Percentiles rank a stretch among this genome's conserved stretches.
Evolutionary conservation across 306 rosid genomes (phyloP).

Genomic region (Cyclanthera cordifolia): DNA sequence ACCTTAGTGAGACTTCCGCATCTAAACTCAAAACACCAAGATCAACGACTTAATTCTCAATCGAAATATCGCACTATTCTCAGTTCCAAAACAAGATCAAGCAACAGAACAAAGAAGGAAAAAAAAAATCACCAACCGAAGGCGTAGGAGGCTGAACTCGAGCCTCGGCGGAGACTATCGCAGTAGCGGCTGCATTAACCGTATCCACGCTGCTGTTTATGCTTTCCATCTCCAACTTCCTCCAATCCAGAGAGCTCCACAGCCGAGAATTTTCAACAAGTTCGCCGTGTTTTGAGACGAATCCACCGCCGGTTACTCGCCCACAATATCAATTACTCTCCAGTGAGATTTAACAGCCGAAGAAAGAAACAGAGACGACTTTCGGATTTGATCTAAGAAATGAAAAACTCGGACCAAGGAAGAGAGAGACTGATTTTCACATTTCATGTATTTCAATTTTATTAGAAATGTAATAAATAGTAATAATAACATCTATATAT

Average conservation of each 20-base stretch:
- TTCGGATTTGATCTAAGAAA: constrained; percentile 17
- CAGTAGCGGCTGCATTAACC: constrained; percentile 87
- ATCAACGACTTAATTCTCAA: neutral
- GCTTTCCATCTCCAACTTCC: constrained; percentile 35
- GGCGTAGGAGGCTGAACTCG: constrained; percentile 59
- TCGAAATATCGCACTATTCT: constrained; percentile 9
- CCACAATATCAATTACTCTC: neutral
- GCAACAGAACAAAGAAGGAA: neutral
- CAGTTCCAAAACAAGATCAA: constrained; percentile 4
- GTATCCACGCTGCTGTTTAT: constrained; percentile 63
- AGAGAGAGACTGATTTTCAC: constrained; percentile 1
- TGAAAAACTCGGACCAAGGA: constrained; percentile 4
- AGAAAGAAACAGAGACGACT: neutral
- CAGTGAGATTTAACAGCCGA: constrained; percentile 6
- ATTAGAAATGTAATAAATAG: neutral
- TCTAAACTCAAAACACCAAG: constrained; percentile 3
- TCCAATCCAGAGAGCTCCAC: constrained; percentile 1
- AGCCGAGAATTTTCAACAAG: neutral
- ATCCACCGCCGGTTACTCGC: neutral
- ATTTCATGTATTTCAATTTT: neutral
- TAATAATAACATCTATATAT: neutral
- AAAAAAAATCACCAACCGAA: constrained; percentile 37
- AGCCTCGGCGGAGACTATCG: constrained; percentile 78
- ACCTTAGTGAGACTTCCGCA: neutral
- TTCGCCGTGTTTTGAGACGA: neutral